Evolutionary conservation across 2,329 filamentous ascomycete genomes (phyloP).

Genomic region (Chaetomium strumarium): DNA sequence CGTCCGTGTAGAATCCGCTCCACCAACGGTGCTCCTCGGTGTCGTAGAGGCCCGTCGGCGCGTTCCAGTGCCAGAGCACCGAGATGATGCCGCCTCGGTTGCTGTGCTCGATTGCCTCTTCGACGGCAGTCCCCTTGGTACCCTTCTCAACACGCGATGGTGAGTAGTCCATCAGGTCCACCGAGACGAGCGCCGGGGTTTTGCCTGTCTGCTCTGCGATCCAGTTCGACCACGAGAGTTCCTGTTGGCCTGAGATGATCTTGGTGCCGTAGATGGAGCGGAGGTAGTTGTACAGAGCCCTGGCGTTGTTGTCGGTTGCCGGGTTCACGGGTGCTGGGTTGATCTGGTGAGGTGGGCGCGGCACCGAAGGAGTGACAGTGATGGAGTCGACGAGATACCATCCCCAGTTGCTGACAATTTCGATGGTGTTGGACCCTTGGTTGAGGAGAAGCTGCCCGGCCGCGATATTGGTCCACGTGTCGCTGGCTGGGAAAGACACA

Average conservation of each 20-base stretch:
- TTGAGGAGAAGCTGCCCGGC: conserved; percentile 41
- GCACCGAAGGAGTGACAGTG: conserved; percentile 22
- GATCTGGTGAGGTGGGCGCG: conserved; percentile 20
- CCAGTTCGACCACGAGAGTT: conserved; percentile 39
- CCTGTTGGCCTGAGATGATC: conserved; percentile 45
- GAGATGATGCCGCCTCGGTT: conserved; percentile 41
- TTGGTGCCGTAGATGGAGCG: conserved; percentile 40
- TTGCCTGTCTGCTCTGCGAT: conserved; percentile 40
- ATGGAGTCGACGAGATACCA: conserved; percentile 44
- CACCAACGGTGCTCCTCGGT: conserved; percentile 41
- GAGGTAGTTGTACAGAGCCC: conserved; percentile 37
- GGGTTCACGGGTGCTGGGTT: conserved; percentile 32
- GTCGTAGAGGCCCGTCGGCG: conserved; percentile 41
- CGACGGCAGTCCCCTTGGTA: conserved; percentile 36
- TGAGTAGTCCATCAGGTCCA: conserved; percentile 46
- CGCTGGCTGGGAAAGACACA: conserved; percentile 36
- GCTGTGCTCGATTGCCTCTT: conserved; percentile 41
- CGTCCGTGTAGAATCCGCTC: conserved; percentile 44
- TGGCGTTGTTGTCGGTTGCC: conserved; percentile 33
- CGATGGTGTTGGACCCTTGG: conserved; percentile 38
- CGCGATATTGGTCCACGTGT: conserved; percentile 33
- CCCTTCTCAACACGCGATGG: conserved; percentile 40
- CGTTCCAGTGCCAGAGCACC: conserved; percentile 45
- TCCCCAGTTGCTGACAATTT: conserved; percentile 44
- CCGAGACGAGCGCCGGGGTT: conserved; percentile 40